Conservation (phyloP, 495 filamentous ascomycete genomes). For the Pseudoneurospora amorphoporcata region DNA sequence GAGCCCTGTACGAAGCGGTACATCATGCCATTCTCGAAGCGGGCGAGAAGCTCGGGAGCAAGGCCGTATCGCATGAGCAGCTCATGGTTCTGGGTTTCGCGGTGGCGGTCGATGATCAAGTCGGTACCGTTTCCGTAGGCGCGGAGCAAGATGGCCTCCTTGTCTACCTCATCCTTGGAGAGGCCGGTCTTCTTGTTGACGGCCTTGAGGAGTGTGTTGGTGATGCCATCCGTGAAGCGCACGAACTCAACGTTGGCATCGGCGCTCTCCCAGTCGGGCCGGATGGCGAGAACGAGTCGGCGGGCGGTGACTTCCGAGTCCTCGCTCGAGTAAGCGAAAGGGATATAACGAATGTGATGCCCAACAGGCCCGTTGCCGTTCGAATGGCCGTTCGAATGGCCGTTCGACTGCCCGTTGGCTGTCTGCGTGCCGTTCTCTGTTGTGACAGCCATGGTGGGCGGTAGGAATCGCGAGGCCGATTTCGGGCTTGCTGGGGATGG, state of each 20-base stretch:
- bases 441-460: conserved; percentile 16
- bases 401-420: conserved; percentile 8
- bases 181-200: conserved; percentile 70
- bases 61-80: conserved; percentile 68
- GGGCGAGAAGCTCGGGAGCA: conserved; percentile 77
- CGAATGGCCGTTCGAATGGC: conserved; percentile 12
- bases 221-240: conserved; percentile 94
- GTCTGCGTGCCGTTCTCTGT: conserved; percentile 12
- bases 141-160: conserved; percentile 79
- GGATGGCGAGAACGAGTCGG: conserved; percentile 65
- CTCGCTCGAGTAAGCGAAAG: conserved; percentile 63
- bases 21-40: conserved; percentile 92
- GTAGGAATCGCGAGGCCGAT: neutral
- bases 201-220: conserved; percentile 87
- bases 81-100: conserved; percentile 57
- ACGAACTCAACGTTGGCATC: conserved; percentile 77
- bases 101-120: conserved; percentile 90
- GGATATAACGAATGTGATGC: conserved; percentile 44
- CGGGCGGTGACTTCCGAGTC: conserved; percentile 69
- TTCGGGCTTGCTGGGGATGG: neutral
- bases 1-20: conserved; percentile 82
- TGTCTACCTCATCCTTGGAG: conserved; percentile 67
- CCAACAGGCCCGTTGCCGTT: conserved; percentile 8
- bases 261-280: conserved; percentile 69
- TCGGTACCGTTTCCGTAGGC: conserved; percentile 94